Evolutionary conservation across 2,329 filamentous ascomycete species (phyloP).

Genomic region (Samsoniella hepiali): DNA sequence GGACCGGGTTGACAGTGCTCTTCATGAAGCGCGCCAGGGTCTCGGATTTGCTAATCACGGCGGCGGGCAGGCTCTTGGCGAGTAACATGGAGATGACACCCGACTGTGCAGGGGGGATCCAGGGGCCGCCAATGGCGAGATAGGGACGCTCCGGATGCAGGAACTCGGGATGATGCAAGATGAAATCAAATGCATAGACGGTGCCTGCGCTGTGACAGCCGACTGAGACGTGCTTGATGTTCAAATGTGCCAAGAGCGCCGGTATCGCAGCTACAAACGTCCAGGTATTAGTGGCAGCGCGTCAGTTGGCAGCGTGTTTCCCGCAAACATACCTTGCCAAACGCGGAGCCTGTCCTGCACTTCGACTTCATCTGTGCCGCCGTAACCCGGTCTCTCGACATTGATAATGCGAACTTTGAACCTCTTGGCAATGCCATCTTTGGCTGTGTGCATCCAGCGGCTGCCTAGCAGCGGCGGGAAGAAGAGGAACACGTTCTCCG

Average conservation of each 20-base stretch:
- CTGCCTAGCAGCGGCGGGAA: conserved; percentile 29
- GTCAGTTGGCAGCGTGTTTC: neutral
- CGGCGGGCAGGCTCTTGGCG: conserved; percentile 24
- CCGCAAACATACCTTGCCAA: conserved; percentile 27
- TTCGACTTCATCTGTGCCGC: conserved; percentile 30
- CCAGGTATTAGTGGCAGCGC: neutral
- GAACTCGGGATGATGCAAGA: conserved; percentile 29
- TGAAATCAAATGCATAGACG: conserved; percentile 31
- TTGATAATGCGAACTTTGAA: conserved; percentile 33
- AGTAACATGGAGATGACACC: conserved; percentile 24
- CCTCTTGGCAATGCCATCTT: conserved; percentile 32
- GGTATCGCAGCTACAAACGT: conserved; percentile 26
- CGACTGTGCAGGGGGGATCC: conserved; percentile 30
- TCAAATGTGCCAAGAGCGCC: conserved; percentile 33
- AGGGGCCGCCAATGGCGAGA: conserved; percentile 30
- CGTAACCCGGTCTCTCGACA: conserved; percentile 36
- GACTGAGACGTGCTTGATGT: conserved; percentile 29
- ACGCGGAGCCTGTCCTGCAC: conserved; percentile 24
- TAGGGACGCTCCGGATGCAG: conserved; percentile 26
- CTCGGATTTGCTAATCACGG: conserved; percentile 24
- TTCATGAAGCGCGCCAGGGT: conserved; percentile 24
- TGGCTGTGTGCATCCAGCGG: conserved; percentile 31
- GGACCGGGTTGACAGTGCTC: conserved; percentile 22
- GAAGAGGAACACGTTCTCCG: conserved; percentile 30
- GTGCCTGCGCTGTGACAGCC: conserved; percentile 32